phyloP scores from a whole-genome alignment of 2,329 filamentous ascomycete species.

The Madurella mycetomatis region DNA sequence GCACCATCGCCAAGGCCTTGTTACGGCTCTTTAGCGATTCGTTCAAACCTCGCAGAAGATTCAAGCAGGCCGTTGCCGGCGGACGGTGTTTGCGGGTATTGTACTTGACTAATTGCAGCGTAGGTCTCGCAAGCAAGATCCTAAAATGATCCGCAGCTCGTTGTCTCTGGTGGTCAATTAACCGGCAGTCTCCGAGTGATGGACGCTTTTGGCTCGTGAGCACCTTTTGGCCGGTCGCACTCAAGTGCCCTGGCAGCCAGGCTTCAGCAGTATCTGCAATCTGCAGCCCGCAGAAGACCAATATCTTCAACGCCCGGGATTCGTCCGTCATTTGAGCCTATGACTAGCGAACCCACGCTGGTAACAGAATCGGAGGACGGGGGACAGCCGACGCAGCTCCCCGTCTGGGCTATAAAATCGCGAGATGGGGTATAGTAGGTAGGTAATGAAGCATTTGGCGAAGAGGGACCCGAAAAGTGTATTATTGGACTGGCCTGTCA shows the following conservation, averaged over 20 bases:
- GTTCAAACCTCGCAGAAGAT: background rate
- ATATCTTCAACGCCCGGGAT: slow-evolving; percentile 20
- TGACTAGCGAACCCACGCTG: slow-evolving; percentile 12
- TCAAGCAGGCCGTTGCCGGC: background rate
- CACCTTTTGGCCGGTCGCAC: slow-evolving; percentile 2
- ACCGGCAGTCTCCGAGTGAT: background rate
- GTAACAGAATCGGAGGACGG: slow-evolving; percentile 15
- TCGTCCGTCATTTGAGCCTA: slow-evolving; percentile 24
- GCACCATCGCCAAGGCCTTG: background rate
- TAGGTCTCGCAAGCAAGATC: background rate
- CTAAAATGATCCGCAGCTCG: background rate
- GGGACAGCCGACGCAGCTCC: slow-evolving; percentile 21
- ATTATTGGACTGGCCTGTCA: too few species aligned
- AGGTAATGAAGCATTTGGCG: background rate
- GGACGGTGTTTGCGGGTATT: background rate
- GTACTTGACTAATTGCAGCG: background rate
- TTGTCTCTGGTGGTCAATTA: background rate
- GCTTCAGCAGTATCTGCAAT: slow-evolving; percentile 15
- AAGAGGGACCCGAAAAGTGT: background rate
- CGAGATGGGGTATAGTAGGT: slow-evolving; percentile 5
- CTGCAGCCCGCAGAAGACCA: slow-evolving; percentile 17
- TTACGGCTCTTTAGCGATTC: background rate
- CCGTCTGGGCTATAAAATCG: slow-evolving; percentile 3
- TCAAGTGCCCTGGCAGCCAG: slow-evolving; percentile 3
- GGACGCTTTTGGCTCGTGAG: background rate